Conservation (phyloP, 129 eudicot genomes). For the Tagetes erecta region DNA sequence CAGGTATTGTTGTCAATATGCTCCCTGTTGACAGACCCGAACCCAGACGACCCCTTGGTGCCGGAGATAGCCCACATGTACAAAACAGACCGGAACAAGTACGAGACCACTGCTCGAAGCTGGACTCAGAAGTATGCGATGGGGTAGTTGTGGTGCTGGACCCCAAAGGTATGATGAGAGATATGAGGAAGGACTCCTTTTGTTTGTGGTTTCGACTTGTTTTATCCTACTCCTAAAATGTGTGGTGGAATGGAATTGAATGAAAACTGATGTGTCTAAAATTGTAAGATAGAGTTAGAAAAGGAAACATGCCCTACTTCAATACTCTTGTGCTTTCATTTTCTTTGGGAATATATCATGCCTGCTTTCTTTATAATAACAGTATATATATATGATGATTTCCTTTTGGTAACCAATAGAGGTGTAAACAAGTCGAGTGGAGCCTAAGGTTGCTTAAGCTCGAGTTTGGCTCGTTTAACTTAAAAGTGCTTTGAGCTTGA, state of each 20-base stretch:
- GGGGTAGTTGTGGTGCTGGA: slow-evolving; percentile 41
- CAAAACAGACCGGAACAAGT: slow-evolving; percentile 57
- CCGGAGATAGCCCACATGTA: slow-evolving; percentile 72
- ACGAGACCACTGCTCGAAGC: slow-evolving; percentile 65
- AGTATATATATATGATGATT: too few species aligned
- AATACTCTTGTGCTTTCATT: slow-evolving; percentile 24
- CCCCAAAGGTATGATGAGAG: slow-evolving; percentile 21
- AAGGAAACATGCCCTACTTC: slow-evolving; percentile 27
- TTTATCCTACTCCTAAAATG: slow-evolving; percentile 18
- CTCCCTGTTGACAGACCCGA: slow-evolving; percentile 59
- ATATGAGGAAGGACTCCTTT: slow-evolving; percentile 33
- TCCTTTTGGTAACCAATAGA: neutral
- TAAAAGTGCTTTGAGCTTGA: too few species aligned
- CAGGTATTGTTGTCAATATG: slow-evolving; percentile 61
- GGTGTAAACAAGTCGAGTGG: too few species aligned
- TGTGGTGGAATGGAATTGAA: slow-evolving; percentile 37
- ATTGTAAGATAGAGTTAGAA: slow-evolving; percentile 37
- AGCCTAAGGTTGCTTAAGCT: too few species aligned
- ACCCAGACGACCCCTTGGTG: slow-evolving; percentile 59
- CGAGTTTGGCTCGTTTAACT: too few species aligned
- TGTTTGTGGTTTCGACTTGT: slow-evolving; percentile 23
- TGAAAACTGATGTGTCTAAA: slow-evolving; percentile 1
- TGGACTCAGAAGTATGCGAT: slow-evolving; percentile 75
- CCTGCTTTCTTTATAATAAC: neutral
- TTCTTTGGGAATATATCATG: slow-evolving; percentile 25